Conservation (phyloP, 257 asterid genomes). For the Fraxinus quadrangulata region DNA sequence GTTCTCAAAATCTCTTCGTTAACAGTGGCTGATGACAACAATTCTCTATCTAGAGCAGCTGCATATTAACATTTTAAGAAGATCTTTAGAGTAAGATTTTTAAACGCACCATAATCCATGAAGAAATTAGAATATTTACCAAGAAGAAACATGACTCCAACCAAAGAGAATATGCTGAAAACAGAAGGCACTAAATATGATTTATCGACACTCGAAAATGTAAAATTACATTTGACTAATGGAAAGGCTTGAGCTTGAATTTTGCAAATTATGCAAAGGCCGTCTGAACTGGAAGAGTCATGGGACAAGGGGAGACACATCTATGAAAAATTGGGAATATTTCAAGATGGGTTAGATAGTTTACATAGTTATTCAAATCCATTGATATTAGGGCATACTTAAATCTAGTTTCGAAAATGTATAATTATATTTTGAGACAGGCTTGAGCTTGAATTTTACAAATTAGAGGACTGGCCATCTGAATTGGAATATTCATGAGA, state of each 20-base stretch:
- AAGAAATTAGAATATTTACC: not conserved
- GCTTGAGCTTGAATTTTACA: not conserved
- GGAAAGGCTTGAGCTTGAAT: not conserved
- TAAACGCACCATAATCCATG: not conserved
- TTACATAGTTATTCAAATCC: constrained; percentile 12
- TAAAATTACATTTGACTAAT: constrained; percentile 17
- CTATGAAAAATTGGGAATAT: not conserved
- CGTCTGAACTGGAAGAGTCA: not conserved
- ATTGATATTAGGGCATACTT: not conserved
- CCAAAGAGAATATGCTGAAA: constrained; percentile 9
- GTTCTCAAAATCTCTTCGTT: constrained; percentile 77
- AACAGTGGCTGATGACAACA: constrained; percentile 51
- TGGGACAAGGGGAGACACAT: not conserved
- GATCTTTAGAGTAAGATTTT: constrained; percentile 6
- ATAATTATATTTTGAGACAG: not conserved
- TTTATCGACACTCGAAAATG: not conserved
- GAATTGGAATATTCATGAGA: not conserved
- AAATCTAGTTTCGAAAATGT: not conserved
- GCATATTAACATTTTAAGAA: constrained; percentile 40
- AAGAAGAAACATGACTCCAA: not conserved
- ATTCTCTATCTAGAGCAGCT: constrained; percentile 81
- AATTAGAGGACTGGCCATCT: not conserved
- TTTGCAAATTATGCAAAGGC: not conserved
- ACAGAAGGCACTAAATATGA: constrained; percentile 1
- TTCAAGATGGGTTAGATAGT: constrained; percentile 11